A percentile compares a stretch with the other conserved stretches of the same genome.
Evolutionary conservation across 148 eudicot species (phyloP).

Genomic region (Amaranthus cruentus): DNA sequence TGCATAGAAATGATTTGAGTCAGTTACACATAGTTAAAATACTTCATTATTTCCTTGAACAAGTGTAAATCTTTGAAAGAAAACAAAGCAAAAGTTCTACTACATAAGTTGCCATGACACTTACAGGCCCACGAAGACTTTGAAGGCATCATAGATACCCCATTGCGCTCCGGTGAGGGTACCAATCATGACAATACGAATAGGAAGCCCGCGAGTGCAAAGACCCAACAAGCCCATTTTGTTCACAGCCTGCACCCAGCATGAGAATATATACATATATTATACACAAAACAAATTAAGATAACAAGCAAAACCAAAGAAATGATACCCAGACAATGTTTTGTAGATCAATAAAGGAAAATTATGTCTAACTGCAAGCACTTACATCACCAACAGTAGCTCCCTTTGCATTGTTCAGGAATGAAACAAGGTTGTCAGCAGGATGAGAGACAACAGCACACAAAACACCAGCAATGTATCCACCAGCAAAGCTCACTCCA

Average conservation of each 20-base stretch:
- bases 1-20: not conserved
- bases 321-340: not conserved
- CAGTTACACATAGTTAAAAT: not conserved
- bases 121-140: constrained; percentile 94
- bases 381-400: constrained; percentile 92
- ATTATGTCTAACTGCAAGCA: constrained; percentile 8
- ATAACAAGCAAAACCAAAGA: not conserved
- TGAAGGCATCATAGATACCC: constrained; percentile 95
- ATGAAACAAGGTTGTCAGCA: constrained; percentile 92
- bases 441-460: constrained; percentile 96
- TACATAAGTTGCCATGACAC: constrained; percentile 21
- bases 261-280: not conserved
- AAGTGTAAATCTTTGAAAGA: not conserved
- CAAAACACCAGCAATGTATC: constrained; percentile 85
- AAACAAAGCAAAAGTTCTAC: not conserved
- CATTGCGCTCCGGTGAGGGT: constrained; percentile 98
- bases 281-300: not conserved
- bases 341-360: not conserved
- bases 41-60: not conserved
- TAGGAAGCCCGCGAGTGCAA: constrained; percentile 89
- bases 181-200: constrained; percentile 91
- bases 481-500: constrained; percentile 96
- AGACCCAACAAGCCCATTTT: constrained; percentile 77
- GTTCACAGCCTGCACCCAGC: constrained; percentile 64
- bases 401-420: constrained; percentile 93